A percentile compares a stretch with the other conserved stretches of the same genome.
Conservation (phyloP, 768 basidiomycete species). For the Mycena amicta region DNA sequence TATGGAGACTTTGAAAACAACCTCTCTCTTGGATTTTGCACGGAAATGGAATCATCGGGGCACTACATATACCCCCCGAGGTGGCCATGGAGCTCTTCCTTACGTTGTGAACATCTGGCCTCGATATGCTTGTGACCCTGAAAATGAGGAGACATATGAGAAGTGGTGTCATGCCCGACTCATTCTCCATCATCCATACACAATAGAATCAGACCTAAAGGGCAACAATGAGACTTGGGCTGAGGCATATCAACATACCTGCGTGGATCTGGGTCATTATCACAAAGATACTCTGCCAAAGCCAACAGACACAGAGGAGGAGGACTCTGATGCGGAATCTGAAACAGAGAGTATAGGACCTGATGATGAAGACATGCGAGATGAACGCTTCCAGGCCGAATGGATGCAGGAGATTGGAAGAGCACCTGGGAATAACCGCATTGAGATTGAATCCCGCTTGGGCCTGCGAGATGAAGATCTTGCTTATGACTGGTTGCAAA, state of each 20-base stretch:
- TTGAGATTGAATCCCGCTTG: no score
- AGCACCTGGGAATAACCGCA: conserved; percentile 21
- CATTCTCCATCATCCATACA: conserved; percentile 22
- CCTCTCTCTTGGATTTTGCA: conserved; percentile 16
- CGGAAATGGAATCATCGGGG: conserved; percentile 7
- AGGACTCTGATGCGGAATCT: conserved; percentile 2
- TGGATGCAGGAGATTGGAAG: conserved; percentile 27
- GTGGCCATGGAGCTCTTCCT: conserved; percentile 2
- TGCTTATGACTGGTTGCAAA: conserved; percentile 26
- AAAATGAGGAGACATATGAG: conserved; percentile 16
- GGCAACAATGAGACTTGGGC: conserved; percentile 10
- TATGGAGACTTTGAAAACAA: no score
- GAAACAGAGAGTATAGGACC: no score
- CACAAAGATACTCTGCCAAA: conserved; percentile 13
- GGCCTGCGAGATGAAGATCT: conserved; percentile 25
- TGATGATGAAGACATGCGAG: no score
- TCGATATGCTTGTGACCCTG: conserved; percentile 1
- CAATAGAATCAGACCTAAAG: neutral
- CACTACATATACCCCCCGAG: neutral
- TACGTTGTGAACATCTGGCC: conserved; percentile 19
- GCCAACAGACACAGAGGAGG: neutral
- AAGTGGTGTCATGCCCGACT: conserved; percentile 23
- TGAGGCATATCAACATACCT: conserved; percentile 15
- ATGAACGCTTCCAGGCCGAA: conserved; percentile 19
- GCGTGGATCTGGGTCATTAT: neutral